These are phyloP conservation scores for Leavenworthia alabamica DNA, from an alignment of 345 rosid genomes.

Conservation along the genomic window DNA sequence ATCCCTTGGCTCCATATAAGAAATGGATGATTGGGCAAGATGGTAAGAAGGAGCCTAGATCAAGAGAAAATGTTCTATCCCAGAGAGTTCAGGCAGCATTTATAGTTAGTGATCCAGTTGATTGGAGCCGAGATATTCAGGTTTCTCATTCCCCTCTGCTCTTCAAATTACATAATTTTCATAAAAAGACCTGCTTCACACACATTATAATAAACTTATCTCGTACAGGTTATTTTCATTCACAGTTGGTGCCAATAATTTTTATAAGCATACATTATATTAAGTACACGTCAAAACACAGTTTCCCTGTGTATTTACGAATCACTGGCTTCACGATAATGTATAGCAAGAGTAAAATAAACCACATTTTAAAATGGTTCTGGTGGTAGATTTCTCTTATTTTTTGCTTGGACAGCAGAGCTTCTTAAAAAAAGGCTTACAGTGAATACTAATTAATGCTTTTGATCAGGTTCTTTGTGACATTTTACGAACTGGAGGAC, in stretches of 20 bases:
- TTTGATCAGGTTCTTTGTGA: slow-evolving; percentile 72
- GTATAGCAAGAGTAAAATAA: background rate
- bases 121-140: slow-evolving; percentile 95
- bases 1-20: slow-evolving; percentile 71
- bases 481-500: slow-evolving; percentile 81
- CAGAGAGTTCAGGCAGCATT: slow-evolving; percentile 77
- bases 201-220: background rate
- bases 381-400: background rate
- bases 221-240: background rate
- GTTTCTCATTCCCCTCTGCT: slow-evolving; percentile 23
- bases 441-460: background rate
- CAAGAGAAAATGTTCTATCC: slow-evolving; percentile 30
- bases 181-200: background rate
- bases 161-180: background rate
- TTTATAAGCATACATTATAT: background rate
- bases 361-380: background rate
- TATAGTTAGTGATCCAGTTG: slow-evolving; percentile 80
- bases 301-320: background rate
- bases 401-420: background rate
- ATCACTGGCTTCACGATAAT: background rate
- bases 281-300: background rate
- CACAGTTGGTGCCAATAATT: background rate
- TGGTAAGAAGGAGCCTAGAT: slow-evolving; percentile 19
- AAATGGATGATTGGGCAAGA: slow-evolving; percentile 40
- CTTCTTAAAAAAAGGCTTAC: background rate